phyloP scores from a whole-genome alignment of 2,329 filamentous ascomycete genomes.

The Scytalidium sp. region DNA sequence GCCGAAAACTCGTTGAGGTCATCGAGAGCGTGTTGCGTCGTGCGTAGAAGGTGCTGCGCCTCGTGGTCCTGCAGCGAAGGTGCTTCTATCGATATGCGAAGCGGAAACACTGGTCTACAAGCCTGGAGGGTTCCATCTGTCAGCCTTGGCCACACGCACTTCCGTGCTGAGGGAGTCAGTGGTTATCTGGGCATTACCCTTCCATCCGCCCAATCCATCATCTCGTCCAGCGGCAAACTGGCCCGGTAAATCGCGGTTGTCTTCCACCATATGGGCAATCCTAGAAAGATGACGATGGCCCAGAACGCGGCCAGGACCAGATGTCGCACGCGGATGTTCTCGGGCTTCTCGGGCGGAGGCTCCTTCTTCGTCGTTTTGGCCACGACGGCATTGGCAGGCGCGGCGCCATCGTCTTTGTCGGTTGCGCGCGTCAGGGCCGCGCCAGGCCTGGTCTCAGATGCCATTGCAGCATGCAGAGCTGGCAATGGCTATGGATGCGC shows the following conservation, averaged over 20 bases:
- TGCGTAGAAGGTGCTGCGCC: conserved; percentile 68
- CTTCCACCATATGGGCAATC: conserved; percentile 92
- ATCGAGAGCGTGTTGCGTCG: conserved; percentile 84
- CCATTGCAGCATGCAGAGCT: background rate
- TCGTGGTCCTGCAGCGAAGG: conserved; percentile 63
- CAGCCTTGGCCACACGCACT: conserved; percentile 6
- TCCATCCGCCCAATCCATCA: conserved; percentile 90
- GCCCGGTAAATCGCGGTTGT: conserved; percentile 93
- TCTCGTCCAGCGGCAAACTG: conserved; percentile 74
- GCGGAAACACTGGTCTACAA: conserved; percentile 83
- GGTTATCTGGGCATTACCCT: conserved; percentile 63
- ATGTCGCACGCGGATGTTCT: conserved; percentile 66
- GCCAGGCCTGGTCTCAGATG: background rate
- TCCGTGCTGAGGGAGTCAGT: background rate
- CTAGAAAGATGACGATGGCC: conserved; percentile 77
- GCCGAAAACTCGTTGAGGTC: conserved; percentile 82
- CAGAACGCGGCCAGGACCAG: conserved; percentile 86
- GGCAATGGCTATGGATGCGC: background rate
- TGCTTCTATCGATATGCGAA: conserved; percentile 76
- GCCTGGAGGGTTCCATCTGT: conserved; percentile 50
- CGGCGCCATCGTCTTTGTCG: conserved; percentile 8
- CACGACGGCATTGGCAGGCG: conserved; percentile 20
- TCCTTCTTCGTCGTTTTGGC: conserved; percentile 24
- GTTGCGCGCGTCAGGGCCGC: conserved; percentile 2
- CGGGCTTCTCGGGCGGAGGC: conserved; percentile 72